phyloP scores from a whole-genome alignment of 495 filamentous ascomycete species.

The Xylaria longipes region DNA sequence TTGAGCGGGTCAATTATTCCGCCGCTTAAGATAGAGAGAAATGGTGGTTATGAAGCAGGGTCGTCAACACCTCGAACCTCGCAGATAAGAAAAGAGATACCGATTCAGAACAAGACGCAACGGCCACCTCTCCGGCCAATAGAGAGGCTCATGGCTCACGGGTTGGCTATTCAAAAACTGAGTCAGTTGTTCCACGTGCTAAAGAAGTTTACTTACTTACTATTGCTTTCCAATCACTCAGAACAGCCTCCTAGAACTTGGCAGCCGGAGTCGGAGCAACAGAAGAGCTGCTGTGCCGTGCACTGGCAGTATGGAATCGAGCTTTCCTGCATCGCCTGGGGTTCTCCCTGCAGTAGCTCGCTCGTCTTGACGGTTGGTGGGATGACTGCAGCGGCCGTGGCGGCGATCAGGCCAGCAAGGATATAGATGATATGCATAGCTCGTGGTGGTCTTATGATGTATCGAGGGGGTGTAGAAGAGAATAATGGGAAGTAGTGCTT shows the following conservation, averaged over 20 bases:
- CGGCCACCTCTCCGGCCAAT: not conserved
- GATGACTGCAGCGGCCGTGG: not conserved
- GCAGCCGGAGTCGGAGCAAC: slow-evolving; percentile 19
- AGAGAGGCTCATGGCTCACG: not conserved
- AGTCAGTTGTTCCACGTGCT: not conserved
- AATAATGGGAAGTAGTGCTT: not conserved
- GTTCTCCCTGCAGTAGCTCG: not conserved
- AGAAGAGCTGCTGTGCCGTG: slow-evolving; percentile 9
- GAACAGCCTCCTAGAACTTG: not conserved
- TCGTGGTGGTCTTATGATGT: not conserved
- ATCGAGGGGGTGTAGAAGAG: not conserved
- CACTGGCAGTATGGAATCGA: slow-evolving; percentile 20
- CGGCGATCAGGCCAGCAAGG: not conserved
- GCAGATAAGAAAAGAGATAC: not conserved
- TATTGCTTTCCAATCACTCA: not conserved
- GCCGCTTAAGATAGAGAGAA: not conserved
- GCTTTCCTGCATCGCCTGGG: slow-evolving; percentile 6
- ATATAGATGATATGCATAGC: slow-evolving; percentile 8
- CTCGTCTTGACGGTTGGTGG: not conserved
- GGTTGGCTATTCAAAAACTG: not conserved
- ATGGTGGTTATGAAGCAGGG: not conserved
- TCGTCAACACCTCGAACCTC: not conserved
- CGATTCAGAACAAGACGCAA: not conserved
- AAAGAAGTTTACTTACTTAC: slow-evolving; percentile 1
- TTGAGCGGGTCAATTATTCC: not conserved